These are phyloP conservation scores for Kodamaea ohmeri DNA, from an alignment of 1,139 yeast genomes.

Conservation along the genomic window DNA sequence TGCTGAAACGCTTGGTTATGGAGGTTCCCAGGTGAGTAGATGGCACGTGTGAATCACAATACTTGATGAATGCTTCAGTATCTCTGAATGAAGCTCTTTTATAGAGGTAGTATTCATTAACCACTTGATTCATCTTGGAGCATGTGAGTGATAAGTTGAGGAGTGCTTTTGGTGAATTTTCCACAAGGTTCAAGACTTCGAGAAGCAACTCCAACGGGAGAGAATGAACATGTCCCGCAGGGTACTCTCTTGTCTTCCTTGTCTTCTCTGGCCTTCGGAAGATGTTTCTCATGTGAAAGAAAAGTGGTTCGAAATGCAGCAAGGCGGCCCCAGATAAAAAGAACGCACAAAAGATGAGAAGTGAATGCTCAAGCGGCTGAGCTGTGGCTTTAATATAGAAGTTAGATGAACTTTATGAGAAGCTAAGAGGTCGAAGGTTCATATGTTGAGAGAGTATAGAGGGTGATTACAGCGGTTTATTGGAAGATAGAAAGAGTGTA, in stretches of 20 bases:
- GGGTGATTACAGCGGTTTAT: too few relatives aligned
- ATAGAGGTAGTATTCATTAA: slow-evolving; percentile 39
- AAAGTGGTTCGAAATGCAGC: not conserved
- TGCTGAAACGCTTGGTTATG: slow-evolving; percentile 17
- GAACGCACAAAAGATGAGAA: not conserved
- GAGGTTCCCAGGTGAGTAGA: slow-evolving; percentile 12
- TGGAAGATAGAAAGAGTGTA: too few relatives aligned
- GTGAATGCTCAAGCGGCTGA: not conserved
- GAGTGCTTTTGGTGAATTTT: slow-evolving; percentile 19
- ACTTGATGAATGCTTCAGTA: slow-evolving; percentile 29
- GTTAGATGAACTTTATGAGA: too few relatives aligned
- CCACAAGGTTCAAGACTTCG: slow-evolving; percentile 29
- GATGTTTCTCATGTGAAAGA: slow-evolving; percentile 1
- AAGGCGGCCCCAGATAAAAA: not conserved
- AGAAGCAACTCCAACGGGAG: slow-evolving; percentile 43
- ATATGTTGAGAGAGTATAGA: too few relatives aligned
- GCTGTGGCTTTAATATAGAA: not conserved
- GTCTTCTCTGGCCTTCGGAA: slow-evolving; percentile 7
- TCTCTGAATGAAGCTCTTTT: slow-evolving; percentile 27
- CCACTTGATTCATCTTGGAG: slow-evolving; percentile 32
- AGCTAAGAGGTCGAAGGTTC: too few relatives aligned
- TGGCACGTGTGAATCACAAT: slow-evolving; percentile 28
- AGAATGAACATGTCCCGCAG: slow-evolving; percentile 32
- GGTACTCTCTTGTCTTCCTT: slow-evolving; percentile 19
- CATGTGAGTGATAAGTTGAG: slow-evolving; percentile 35